A percentile compares a stretch with the other conserved stretches of the same genome.
Evolutionary conservation across 305 asterid species (phyloP).

Genomic region (Caryopteris hybrid): DNA sequence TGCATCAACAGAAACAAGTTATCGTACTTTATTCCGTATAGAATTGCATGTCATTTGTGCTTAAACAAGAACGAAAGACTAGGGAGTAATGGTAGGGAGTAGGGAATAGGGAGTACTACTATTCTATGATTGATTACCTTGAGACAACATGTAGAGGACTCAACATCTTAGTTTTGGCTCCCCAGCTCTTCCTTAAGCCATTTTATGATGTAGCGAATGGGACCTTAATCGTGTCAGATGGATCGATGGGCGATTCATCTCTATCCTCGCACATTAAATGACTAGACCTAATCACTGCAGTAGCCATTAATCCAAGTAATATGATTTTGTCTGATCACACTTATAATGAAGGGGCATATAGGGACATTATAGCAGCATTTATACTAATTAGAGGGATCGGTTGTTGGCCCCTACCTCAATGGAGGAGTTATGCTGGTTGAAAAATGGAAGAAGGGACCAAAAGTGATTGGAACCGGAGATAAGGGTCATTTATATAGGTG

Average conservation of each 20-base stretch:
- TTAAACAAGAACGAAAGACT: neutral
- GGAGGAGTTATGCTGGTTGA: conserved; percentile 28
- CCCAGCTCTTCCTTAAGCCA: neutral
- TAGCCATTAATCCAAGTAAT: neutral
- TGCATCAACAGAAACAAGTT: conserved; percentile 3
- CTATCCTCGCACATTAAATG: conserved; percentile 17
- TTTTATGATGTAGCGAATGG: conserved; percentile 14
- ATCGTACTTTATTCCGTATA: neutral
- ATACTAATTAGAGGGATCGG: conserved; percentile 9
- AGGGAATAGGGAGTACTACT: no score
- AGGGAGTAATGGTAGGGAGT: no score
- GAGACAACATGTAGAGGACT: neutral
- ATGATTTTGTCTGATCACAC: conserved; percentile 6
- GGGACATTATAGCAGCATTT: conserved; percentile 12
- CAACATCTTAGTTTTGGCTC: neutral
- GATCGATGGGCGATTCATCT: neutral
- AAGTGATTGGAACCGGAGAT: conserved; percentile 20
- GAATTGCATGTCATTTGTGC: neutral
- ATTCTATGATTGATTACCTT: neutral
- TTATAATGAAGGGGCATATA: neutral
- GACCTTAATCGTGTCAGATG: neutral
- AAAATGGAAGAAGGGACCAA: conserved; percentile 32
- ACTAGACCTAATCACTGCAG: conserved; percentile 17
- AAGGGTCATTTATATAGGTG: conserved; percentile 16
- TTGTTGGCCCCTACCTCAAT: conserved; percentile 34